phyloP scores from a whole-genome alignment of 768 basidiomycete species.

The Tulasnella sp. region DNA sequence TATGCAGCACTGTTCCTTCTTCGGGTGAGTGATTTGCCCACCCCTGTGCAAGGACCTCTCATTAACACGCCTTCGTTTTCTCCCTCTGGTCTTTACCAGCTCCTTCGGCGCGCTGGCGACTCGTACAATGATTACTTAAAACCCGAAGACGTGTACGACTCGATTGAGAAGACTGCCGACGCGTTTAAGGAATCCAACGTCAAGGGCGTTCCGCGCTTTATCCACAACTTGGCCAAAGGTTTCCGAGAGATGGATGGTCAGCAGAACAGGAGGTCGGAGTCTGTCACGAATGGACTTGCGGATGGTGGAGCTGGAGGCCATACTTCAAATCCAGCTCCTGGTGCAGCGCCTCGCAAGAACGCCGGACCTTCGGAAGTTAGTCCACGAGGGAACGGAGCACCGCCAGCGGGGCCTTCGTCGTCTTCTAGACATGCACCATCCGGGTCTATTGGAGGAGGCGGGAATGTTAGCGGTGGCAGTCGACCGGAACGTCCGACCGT shows the following conservation, averaged over 20 bases:
- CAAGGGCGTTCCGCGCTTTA: conserved; percentile 55
- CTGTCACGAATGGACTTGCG: not conserved
- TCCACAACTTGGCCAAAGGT: conserved; percentile 54
- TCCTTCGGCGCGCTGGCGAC: conserved; percentile 46
- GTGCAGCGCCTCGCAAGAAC: too few relatives aligned
- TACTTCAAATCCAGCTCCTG: too few relatives aligned
- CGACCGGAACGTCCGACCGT: not conserved
- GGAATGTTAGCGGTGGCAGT: not conserved
- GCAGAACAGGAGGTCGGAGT: not conserved
- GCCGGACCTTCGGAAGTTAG: too few relatives aligned
- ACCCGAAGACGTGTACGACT: conserved; percentile 50
- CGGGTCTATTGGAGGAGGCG: too few relatives aligned
- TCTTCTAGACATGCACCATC: too few relatives aligned
- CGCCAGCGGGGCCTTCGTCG: too few relatives aligned
- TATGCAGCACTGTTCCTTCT: conserved; percentile 75
- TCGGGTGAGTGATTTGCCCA: conserved; percentile 37
- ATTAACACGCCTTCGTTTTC: conserved; percentile 8
- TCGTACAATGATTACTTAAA: not conserved
- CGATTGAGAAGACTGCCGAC: conserved; percentile 62
- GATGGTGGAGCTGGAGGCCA: too few relatives aligned
- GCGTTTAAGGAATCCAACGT: conserved; percentile 63
- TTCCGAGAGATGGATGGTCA: conserved; percentile 29
- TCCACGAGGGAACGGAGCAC: too few relatives aligned
- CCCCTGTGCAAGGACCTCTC: too few relatives aligned
- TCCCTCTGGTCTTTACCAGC: conserved; percentile 33